phyloP scores from a whole-genome alignment of 805 yeast genomes.

The Schwanniomyces yamadae region DNA sequence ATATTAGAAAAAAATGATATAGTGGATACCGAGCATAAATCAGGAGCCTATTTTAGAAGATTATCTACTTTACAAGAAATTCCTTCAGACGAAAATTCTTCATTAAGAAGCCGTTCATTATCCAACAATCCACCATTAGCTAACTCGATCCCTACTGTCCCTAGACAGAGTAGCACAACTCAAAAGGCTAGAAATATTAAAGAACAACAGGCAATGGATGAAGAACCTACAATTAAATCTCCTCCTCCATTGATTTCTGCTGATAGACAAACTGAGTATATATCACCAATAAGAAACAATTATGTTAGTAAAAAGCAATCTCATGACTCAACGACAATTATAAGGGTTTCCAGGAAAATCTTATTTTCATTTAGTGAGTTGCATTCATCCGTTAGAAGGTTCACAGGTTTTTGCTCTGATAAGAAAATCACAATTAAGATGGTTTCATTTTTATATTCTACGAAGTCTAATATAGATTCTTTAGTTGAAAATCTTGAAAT shows the following conservation, averaged over 20 bases:
- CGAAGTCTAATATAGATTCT: slow-evolving; percentile 55
- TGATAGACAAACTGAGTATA: slow-evolving; percentile 1
- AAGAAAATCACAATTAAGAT: slow-evolving; percentile 54
- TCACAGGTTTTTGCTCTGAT: slow-evolving; percentile 58
- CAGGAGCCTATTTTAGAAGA: slow-evolving; percentile 64
- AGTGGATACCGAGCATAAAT: slow-evolving; percentile 47
- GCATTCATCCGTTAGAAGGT: slow-evolving; percentile 56
- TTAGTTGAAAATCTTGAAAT: slow-evolving; percentile 57
- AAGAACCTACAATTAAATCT: background rate
- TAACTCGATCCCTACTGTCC: background rate
- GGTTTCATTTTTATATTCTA: slow-evolving; percentile 49
- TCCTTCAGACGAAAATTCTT: slow-evolving; percentile 27
- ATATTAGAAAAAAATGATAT: slow-evolving; percentile 36
- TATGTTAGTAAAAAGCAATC: slow-evolving; percentile 7
- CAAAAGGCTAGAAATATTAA: background rate
- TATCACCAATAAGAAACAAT: slow-evolving; percentile 10
- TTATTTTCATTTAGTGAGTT: slow-evolving; percentile 64
- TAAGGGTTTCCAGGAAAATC: slow-evolving; percentile 57
- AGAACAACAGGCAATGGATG: slow-evolving; percentile 2
- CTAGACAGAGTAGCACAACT: slow-evolving; percentile 2
- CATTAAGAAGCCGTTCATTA: background rate
- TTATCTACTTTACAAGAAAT: slow-evolving; percentile 61
- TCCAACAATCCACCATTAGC: background rate
- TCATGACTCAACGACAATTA: slow-evolving; percentile 18
- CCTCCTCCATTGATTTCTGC: slow-evolving; percentile 4